A percentile compares a stretch with the other conserved stretches of the same genome.
Conservation (phyloP, 1,284 basidiomycete genomes). For the Marasmius tenuissimus region DNA sequence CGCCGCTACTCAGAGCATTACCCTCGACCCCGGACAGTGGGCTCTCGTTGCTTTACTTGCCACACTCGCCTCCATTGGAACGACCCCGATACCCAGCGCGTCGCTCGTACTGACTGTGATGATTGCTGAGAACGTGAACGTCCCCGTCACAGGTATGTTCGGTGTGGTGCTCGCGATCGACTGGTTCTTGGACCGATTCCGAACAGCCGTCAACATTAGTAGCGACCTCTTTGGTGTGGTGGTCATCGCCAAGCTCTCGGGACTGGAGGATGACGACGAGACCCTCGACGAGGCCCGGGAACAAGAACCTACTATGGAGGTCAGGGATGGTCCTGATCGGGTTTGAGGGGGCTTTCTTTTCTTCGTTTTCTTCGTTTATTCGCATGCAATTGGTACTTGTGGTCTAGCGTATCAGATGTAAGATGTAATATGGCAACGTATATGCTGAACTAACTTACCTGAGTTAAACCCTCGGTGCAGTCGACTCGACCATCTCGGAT, state of each 20-base stretch:
- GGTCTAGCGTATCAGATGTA: no score
- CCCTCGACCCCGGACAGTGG: background rate
- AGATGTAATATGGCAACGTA: no score
- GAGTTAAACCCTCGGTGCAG: no score
- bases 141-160: background rate
- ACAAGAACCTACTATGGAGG: no score
- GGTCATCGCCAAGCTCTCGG: background rate
- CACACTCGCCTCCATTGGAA: background rate
- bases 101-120: background rate
- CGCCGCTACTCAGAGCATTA: background rate
- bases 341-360: no score
- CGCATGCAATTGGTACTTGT: no score
- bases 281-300: background rate
- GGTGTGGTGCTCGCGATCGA: background rate
- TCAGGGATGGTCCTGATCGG: no score
- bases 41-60: background rate
- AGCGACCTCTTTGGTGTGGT: background rate
- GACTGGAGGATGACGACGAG: background rate
- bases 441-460: no score
- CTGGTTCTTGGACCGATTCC: background rate
- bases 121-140: background rate
- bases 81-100: background rate
- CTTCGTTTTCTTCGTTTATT: no score
- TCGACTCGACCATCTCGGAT: no score
- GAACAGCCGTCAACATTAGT: background rate